Evolutionary conservation across 345 rosid genomes (phyloP).

Genomic region (Lumnitzera racemosa): DNA sequence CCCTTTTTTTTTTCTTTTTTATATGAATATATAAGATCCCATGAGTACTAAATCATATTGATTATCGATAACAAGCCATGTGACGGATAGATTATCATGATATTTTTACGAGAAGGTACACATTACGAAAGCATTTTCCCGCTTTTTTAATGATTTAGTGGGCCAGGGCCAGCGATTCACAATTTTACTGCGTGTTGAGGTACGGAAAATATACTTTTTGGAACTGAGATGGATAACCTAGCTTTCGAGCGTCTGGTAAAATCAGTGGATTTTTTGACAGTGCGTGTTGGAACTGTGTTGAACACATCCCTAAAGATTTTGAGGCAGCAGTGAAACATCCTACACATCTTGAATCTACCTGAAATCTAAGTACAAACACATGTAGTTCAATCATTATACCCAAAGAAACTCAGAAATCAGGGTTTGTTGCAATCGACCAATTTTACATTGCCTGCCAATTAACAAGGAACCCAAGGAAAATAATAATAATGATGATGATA

Average conservation of each 20-base stretch:
- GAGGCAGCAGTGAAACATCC: too few species aligned
- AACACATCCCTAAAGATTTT: too few species aligned
- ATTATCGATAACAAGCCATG: too few species aligned
- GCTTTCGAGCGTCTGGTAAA: background rate
- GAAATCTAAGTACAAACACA: too few species aligned
- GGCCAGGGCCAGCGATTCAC: background rate
- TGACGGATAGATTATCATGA: background rate
- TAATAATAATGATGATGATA: background rate
- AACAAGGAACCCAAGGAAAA: slow-evolving; percentile 18
- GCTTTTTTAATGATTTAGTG: background rate
- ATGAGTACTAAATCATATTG: too few species aligned
- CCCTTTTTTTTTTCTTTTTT: too few species aligned
- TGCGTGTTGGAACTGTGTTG: background rate
- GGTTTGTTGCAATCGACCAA: background rate
- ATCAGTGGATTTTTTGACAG: background rate
- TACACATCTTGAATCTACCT: too few species aligned
- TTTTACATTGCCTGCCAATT: slow-evolving; percentile 23
- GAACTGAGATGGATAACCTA: background rate
- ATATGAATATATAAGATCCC: too few species aligned
- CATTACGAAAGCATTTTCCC: too few species aligned
- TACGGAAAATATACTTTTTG: background rate
- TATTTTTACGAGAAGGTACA: background rate
- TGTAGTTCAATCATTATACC: too few species aligned
- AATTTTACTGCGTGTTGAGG: background rate
- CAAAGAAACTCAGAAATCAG: too few species aligned